Conservation (phyloP, 2,329 filamentous ascomycete genomes). For the Alternaria conjuncta region DNA sequence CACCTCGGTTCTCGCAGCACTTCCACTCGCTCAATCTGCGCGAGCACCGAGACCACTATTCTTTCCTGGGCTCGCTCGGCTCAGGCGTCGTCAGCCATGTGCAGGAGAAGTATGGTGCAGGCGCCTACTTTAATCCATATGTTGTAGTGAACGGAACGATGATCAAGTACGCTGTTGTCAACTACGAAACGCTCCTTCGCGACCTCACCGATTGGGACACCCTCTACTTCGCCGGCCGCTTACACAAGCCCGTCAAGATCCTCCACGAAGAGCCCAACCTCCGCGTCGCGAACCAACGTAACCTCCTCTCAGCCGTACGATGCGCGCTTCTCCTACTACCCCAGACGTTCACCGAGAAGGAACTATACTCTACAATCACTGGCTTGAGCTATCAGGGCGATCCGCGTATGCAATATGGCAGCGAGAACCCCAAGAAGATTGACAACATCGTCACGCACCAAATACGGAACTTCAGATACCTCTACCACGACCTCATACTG, state of each 20-base stretch:
- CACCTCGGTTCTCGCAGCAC: slow-evolving; percentile 91
- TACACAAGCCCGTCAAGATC: slow-evolving; percentile 98
- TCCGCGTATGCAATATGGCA: slow-evolving; percentile 89
- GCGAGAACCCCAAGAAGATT: slow-evolving; percentile 91
- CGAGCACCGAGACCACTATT: slow-evolving; percentile 93
- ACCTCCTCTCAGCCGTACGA: slow-evolving; percentile 88
- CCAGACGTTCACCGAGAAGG: slow-evolving; percentile 79
- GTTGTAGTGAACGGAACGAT: slow-evolving; percentile 92
- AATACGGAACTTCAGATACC: slow-evolving; percentile 84
- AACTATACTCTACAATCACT: slow-evolving; percentile 90
- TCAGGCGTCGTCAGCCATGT: slow-evolving; percentile 84
- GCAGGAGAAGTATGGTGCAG: slow-evolving; percentile 87
- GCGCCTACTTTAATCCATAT: slow-evolving; percentile 97
- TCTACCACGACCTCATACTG: slow-evolving; percentile 88
- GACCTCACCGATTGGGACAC: slow-evolving; percentile 93
- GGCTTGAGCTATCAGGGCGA: slow-evolving; percentile 94
- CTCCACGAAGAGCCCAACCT: slow-evolving; percentile 91
- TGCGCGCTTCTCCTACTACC: slow-evolving; percentile 88
- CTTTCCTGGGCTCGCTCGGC: slow-evolving; percentile 78
- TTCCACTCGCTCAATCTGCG: slow-evolving; percentile 94
- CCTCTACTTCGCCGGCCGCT: slow-evolving; percentile 90
- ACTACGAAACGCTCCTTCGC: slow-evolving; percentile 83
- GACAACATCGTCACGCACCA: slow-evolving; percentile 93
- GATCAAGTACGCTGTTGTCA: slow-evolving; percentile 98
- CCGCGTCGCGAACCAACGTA: slow-evolving; percentile 93